Evolutionary conservation across 495 filamentous ascomycete genomes (phyloP), one percentile per base, ranked within the genome.

Genomic region (Pyronema omphalodes): DNA sequence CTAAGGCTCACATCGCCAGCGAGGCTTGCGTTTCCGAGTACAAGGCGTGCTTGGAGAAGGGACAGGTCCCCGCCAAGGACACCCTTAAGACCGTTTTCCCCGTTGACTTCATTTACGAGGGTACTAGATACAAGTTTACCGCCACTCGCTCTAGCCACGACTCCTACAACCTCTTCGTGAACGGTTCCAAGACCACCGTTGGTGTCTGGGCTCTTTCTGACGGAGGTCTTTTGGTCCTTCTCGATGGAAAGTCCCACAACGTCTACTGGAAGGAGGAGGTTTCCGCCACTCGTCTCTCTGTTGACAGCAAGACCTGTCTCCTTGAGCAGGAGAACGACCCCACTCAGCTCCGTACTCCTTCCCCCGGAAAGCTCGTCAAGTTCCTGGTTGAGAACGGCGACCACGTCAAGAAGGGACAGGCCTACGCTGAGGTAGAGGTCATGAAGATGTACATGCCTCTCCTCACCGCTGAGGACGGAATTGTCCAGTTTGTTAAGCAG

Each of bases 391-490:
- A 96, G 67, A 96, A 93, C 61, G 93, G 93, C 50, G 83, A 93
- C 61, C 91, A 96, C 67, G 80, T 99, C 63, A 82, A 78, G 66
- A 87, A 89, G 57, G 88, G 88, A 51, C 87, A 99, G 68, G 74
- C 89, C 7, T 99, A 85, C 65, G 91, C 91, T 51, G 91, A 99
- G 65, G 91, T 99, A 51, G 91, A 99, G 68, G 93, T 99, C 68
- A 99, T 99, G 91, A 99, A 99, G 76, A 99, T 99, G 91, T 96
- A 94, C 73, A 99, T 99, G 91, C 91, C 91, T 61, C 76, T 99
- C 51, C 75, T 99, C 53, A 83, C 91, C n/a, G 82, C 89, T 68
- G 91, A 99, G 68, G 93, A 94, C 59, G 91, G 91, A 70, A 81
- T 89, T 52, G 93, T 99, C 44, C 88, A 95, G 71, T 76, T 96